Evolutionary conservation across 768 basidiomycete genomes (phyloP).

Genomic region (Sporobolomyces pararoseus): DNA sequence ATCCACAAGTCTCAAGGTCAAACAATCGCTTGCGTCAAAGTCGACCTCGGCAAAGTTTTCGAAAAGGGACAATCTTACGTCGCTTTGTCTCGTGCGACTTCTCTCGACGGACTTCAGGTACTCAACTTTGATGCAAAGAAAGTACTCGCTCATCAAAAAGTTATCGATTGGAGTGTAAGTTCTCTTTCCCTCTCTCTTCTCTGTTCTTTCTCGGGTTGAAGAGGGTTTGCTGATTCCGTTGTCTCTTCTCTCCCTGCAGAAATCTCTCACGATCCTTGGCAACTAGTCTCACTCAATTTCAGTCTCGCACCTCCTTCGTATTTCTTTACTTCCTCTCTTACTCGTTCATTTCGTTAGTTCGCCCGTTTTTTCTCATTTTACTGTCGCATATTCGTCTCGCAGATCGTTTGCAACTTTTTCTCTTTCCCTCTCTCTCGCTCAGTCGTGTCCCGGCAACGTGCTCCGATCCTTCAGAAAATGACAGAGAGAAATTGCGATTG

Average conservation of each 20-base stretch:
- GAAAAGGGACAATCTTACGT: constrained; percentile 53
- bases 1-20: constrained; percentile 99
- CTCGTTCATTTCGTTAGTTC: neutral
- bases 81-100: constrained; percentile 70
- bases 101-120: constrained; percentile 77
- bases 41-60: constrained; percentile 87
- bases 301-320: neutral
- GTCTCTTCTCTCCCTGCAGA: neutral
- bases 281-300: neutral
- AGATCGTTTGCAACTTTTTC: neutral
- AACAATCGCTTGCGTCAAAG: constrained; percentile 88
- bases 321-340: neutral
- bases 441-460: neutral
- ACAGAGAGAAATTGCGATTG: neutral
- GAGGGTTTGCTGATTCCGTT: neutral
- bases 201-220: neutral
- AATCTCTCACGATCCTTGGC: constrained; percentile 10
- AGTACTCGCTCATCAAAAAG: constrained; percentile 52
- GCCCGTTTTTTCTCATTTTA: neutral
- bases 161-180: constrained; percentile 38
- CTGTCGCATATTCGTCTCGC: neutral
- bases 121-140: constrained; percentile 70
- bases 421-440: neutral
- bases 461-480: neutral
- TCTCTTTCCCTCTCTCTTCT: neutral